Conservation (phyloP, 2,329 filamentous ascomycete species). For the Colletotrichum salicis region DNA sequence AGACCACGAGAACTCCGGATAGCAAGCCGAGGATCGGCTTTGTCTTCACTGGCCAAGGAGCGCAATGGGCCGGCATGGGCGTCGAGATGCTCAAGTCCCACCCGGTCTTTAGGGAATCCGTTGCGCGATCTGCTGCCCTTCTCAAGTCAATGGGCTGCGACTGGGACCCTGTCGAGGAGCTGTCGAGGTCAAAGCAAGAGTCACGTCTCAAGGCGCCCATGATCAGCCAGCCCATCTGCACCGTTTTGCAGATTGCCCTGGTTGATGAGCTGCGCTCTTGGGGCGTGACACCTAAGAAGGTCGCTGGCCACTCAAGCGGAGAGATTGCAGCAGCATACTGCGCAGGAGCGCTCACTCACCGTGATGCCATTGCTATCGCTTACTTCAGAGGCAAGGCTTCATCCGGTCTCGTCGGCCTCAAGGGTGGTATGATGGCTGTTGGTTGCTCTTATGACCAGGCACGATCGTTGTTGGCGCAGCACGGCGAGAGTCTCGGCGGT, state of each 20-base stretch:
- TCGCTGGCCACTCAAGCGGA: slow-evolving; percentile 51
- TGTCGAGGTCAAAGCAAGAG: background rate
- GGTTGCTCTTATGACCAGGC: background rate
- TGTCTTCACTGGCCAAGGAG: slow-evolving; percentile 38
- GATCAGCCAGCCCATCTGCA: slow-evolving; percentile 47
- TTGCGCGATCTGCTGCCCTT: slow-evolving; percentile 38
- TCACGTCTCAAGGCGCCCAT: slow-evolving; percentile 22
- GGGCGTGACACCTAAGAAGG: slow-evolving; percentile 43
- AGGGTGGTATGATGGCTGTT: slow-evolving; percentile 26
- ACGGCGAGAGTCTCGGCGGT: background rate
- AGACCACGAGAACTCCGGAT: background rate
- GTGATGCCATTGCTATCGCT: background rate
- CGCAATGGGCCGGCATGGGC: slow-evolving; percentile 37
- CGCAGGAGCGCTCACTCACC: background rate
- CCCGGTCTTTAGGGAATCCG: slow-evolving; percentile 26
- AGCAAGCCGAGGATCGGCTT: slow-evolving; percentile 21
- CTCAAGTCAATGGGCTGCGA: slow-evolving; percentile 18
- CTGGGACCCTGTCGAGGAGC: slow-evolving; percentile 12
- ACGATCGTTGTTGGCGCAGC: no score
- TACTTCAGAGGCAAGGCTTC: slow-evolving; percentile 17
- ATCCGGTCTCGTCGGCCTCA: background rate
- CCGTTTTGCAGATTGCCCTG: slow-evolving; percentile 51
- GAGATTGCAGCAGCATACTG: slow-evolving; percentile 52
- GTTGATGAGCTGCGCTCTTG: slow-evolving; percentile 46
- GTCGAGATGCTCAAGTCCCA: slow-evolving; percentile 16